Evolutionary conservation across 1,284 basidiomycete species (phyloP), one percentile per base, ranked within the genome.

Genomic region (Puccinia horiana): DNA sequence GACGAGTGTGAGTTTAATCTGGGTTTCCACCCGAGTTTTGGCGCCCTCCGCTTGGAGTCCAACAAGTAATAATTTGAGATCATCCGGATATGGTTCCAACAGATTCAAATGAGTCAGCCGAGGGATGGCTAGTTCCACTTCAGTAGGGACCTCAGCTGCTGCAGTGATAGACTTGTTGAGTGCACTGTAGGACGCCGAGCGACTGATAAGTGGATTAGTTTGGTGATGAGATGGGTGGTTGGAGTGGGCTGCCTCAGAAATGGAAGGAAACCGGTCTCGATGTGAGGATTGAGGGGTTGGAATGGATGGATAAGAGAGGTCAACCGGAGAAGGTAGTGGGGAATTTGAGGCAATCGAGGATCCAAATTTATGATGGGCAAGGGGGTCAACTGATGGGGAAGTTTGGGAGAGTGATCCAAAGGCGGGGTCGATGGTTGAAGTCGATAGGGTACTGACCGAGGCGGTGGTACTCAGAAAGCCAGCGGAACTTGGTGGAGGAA

Each of bases 1-100:
- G 32, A 83, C 65, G 18, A 95, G 89, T 14, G 91, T 91, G 54
- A 95, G 90, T 85, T 94, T 91, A 76, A 95, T 91, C 88, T 95
- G 95, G 0, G 95, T 97, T 87, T 97, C 95, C 32, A 97, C 95
- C 35, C 95, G 91, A 74, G 93, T 95, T 88, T 96, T 96, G n/a
- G 94, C 93, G 37, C 94, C 95, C 56, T 89, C 88, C 84, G 92
- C 90, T 12, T 94, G 94, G 61, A 97, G 91, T 85, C 92, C 94
- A 56, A 94, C 92, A 52, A 95, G 91, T 86, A 94, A 86, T 1
- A 88, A 61, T 65, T 52, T 77, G 42, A 77, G 61, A 32, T 77
- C 75, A 47, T 52, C 44, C 26, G 75, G 75, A 37, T 77, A 77
- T 16, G 75, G 40, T 42, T 65, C 47, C 44, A 18, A 67, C 9